Evolutionary conservation across 2,329 filamentous ascomycete genomes (phyloP).

Genomic region (Zelopaecilomyces penicillatus): DNA sequence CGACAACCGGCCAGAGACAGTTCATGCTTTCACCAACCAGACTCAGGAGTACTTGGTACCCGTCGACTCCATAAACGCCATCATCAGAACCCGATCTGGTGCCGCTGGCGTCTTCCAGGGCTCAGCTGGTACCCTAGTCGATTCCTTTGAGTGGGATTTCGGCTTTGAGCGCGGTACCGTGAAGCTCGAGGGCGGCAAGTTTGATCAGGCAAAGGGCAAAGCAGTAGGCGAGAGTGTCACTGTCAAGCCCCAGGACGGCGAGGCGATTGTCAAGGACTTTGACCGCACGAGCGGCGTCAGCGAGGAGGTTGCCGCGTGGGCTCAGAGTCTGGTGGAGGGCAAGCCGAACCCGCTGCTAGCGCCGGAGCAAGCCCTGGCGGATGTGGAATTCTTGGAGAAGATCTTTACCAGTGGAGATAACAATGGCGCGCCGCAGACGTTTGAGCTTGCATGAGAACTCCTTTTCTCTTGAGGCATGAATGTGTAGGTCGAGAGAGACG

Average conservation of each 20-base stretch:
- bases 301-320: slow-evolving; percentile 55
- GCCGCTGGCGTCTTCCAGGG: slow-evolving; percentile 47
- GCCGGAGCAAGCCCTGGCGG: slow-evolving; percentile 50
- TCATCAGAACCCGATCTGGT: slow-evolving; percentile 45
- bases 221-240: slow-evolving; percentile 33
- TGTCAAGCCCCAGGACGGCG: slow-evolving; percentile 26
- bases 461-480: not conserved
- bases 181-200: slow-evolving; percentile 21
- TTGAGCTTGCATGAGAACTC: slow-evolving; percentile 28
- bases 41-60: slow-evolving; percentile 51
- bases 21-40: slow-evolving; percentile 48
- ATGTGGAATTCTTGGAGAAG: slow-evolving; percentile 50
- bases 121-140: slow-evolving; percentile 48
- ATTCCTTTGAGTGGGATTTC: slow-evolving; percentile 46
- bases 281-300: slow-evolving; percentile 45
- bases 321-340: slow-evolving; percentile 40
- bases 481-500: not conserved
- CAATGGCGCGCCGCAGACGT: slow-evolving; percentile 29
- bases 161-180: slow-evolving; percentile 51
- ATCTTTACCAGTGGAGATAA: slow-evolving; percentile 40
- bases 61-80: slow-evolving; percentile 57
- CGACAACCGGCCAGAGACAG: slow-evolving; percentile 31
- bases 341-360: slow-evolving; percentile 41
- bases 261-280: slow-evolving; percentile 32
- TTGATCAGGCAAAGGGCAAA: too few relatives aligned